Conservation (phyloP, 345 rosid genomes). For the Pistacia integerrima region DNA sequence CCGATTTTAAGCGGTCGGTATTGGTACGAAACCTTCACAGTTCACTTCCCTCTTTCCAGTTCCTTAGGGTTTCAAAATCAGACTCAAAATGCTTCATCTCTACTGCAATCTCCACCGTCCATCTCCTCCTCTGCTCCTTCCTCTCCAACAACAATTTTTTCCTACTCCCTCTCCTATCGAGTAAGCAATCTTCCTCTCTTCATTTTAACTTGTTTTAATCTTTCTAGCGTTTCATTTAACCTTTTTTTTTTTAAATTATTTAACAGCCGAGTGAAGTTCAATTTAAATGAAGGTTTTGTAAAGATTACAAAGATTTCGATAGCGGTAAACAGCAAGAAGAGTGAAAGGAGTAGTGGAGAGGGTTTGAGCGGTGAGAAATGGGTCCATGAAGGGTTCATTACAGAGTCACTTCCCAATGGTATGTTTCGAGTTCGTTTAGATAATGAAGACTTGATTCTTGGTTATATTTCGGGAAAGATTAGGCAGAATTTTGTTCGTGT, state of each 20-base stretch:
- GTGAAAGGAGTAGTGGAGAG: conserved; percentile 27
- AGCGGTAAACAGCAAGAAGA: conserved; percentile 11
- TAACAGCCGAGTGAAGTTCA: conserved; percentile 16
- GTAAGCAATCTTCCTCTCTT: too few species aligned
- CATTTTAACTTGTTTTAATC: not conserved
- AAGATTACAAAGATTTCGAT: conserved; percentile 13
- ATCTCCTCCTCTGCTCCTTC: conserved; percentile 3
- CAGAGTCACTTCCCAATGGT: conserved; percentile 63
- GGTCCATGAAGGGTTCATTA: conserved; percentile 56
- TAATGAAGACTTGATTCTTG: conserved; percentile 59
- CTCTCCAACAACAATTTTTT: not conserved
- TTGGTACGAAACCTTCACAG: too few species aligned
- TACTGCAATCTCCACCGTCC: conserved; percentile 18
- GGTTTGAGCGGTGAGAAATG: conserved; percentile 35
- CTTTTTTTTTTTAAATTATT: not conserved
- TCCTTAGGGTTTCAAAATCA: conserved; percentile 12
- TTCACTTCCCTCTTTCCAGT: not conserved
- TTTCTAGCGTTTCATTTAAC: not conserved
- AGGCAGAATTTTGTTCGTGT: conserved; percentile 82
- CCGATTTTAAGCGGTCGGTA: not conserved
- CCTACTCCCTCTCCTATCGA: too few species aligned
- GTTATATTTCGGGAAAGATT: conserved; percentile 91
- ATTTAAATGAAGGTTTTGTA: not conserved
- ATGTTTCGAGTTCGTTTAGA: conserved; percentile 57
- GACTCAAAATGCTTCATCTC: conserved; percentile 9